A percentile compares a stretch with the other conserved stretches of the same genome.
Evolutionary conservation across 129 eudicot genomes (phyloP).

Genomic region (Pseudognaphalium luteoalbum): DNA sequence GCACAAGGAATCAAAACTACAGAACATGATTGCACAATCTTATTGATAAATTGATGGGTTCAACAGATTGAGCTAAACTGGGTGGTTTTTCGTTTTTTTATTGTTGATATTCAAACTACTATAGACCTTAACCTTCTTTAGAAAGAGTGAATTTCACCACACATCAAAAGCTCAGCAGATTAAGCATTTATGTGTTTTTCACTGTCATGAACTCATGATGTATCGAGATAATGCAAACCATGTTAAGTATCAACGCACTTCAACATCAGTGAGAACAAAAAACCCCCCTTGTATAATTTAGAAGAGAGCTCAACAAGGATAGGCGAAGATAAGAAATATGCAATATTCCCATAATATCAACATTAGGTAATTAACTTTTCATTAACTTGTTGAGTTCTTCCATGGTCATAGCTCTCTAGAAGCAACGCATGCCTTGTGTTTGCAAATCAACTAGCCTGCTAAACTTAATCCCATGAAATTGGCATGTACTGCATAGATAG

Average conservation of each 20-base stretch:
- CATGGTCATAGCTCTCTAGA: conserved; percentile 11
- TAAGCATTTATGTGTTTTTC: not conserved
- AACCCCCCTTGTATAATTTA: not conserved
- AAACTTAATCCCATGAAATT: not conserved
- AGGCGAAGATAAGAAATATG: conserved; percentile 8
- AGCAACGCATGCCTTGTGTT: conserved; percentile 9
- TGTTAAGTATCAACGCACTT: not conserved
- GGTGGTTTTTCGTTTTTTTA: not conserved
- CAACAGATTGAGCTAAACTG: not conserved
- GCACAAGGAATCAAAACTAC: conserved; percentile 4
- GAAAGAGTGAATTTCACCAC: not conserved
- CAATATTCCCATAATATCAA: conserved; percentile 9
- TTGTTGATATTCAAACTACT: conserved; percentile 8
- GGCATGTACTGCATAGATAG: conserved; percentile 5
- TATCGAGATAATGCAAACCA: conserved; percentile 16
- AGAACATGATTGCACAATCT: conserved; percentile 5
- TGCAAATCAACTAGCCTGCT: conserved; percentile 10
- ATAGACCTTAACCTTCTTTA: conserved; percentile 8
- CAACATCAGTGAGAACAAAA: conserved; percentile 8
- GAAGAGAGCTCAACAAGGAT: conserved; percentile 10
- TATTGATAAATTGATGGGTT: not conserved
- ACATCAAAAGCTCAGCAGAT: conserved; percentile 10
- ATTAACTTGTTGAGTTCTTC: conserved; percentile 14
- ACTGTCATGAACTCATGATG: conserved; percentile 22
- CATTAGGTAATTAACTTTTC: not conserved